Evolutionary conservation across 208 protist species (phyloP), one percentile per base, ranked within the genome.

Genomic region (Angomonas desouzai): DNA sequence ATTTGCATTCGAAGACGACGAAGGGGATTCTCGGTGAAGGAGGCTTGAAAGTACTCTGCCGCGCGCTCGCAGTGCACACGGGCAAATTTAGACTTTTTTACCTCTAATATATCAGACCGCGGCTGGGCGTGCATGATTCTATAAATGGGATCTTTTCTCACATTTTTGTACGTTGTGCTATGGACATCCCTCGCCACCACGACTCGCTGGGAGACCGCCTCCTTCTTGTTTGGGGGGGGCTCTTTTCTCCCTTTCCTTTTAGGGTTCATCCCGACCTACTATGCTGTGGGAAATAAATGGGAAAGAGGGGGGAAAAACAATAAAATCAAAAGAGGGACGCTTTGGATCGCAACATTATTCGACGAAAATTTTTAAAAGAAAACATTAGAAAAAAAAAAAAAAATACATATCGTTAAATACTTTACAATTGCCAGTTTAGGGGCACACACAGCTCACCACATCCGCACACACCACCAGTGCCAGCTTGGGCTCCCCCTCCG

Each of bases 21-120:
- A 36, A 96, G 68, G 22, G 86, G 86, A 38, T 92, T 91, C 40
- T 75, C 72, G 76, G 74, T 93, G 66, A 76, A 96, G 53, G 75
- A 85, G 18, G 59, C 36, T 55, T 91, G 78, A 68, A 96, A 93
- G 61, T 92, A 92, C 7, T 45, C 55, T 1, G 77, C 79, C 9
- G 89, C 89, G 20, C 84, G 81, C 43, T 80, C 72, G 72, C 89
- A 96, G 48, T 92, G 81, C 48, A 64, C 43, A 10, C 43, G 47
- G n/a, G 71, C 78, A 67, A 96, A 91, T 25, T 77, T 76, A 48
- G 84, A 92, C 30, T 79, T 77, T 36, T 85, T 69, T 47, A 96
- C 74, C 70, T 96, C 83, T 67, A 96, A 72, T 43, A 89, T 51
- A 59, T 96, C 89, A 0, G 86, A 93, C 32, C 89, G 86, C 11